Evolutionary conservation across 371 early-diverging fungal genomes (phyloP).

Genomic region (Haplosporangium sp.): DNA sequence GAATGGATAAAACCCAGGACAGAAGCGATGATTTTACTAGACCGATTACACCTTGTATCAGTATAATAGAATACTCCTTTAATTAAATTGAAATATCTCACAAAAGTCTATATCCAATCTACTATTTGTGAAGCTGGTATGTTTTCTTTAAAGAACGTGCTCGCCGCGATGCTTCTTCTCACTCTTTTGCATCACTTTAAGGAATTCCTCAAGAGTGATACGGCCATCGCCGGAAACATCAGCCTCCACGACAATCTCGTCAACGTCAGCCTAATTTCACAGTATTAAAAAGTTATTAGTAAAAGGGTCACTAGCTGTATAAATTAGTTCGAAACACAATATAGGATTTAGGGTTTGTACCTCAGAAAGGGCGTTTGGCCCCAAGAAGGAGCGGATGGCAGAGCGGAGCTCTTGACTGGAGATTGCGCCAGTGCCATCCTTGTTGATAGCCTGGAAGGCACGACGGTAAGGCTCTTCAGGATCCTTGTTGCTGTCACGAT

Average conservation of each 20-base stretch:
- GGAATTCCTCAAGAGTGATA: constrained; percentile 46
- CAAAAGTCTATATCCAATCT: no score
- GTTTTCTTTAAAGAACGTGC: constrained; percentile 23
- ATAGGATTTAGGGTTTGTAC: constrained; percentile 9
- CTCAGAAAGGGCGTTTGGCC: constrained; percentile 41
- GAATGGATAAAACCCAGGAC: constrained; percentile 20
- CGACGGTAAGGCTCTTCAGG: constrained; percentile 51
- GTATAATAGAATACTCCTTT: no score
- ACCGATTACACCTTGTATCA: not conserved
- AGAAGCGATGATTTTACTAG: constrained; percentile 24
- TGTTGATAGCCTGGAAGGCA: constrained; percentile 40
- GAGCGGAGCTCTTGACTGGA: constrained; percentile 36
- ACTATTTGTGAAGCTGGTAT: not conserved
- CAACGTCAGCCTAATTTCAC: constrained; percentile 32
- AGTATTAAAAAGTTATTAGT: no score
- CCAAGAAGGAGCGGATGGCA: constrained; percentile 30
- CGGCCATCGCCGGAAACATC: constrained; percentile 52
- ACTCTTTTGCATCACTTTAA: constrained; percentile 51
- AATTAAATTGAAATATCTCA: no score
- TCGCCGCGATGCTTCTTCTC: constrained; percentile 51
- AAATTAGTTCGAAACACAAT: not conserved
- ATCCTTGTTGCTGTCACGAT: constrained; percentile 25
- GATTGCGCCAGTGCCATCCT: constrained; percentile 37
- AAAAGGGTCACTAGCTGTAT: no score
- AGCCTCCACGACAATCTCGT: constrained; percentile 41